A percentile compares a stretch with the other conserved stretches of the same genome.
Conservation (phyloP, 2,329 filamentous ascomycete species). For the Fusarium phyllophilum region DNA sequence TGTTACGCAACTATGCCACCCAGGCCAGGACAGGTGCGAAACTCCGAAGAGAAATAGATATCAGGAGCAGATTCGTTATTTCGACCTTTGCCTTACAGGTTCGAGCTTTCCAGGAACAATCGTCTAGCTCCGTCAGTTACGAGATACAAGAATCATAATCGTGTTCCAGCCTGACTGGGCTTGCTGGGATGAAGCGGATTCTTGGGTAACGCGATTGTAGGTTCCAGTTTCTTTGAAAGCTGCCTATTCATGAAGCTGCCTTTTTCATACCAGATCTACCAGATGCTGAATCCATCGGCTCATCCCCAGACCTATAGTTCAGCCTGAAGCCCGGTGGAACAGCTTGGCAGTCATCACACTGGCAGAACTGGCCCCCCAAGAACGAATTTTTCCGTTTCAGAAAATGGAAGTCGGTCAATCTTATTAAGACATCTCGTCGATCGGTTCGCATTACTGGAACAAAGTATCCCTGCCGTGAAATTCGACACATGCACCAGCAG, state of each 20-base stretch:
- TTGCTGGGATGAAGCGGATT: conserved; percentile 2
- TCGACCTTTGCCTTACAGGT: neutral
- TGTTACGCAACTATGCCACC: neutral
- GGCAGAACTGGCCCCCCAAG: neutral
- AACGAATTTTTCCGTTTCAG: conserved; percentile 9
- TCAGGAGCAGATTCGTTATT: neutral
- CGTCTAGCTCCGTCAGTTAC: neutral
- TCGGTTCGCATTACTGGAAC: conserved; percentile 2
- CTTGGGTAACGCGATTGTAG: conserved; percentile 4
- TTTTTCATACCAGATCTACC: conserved; percentile 14
- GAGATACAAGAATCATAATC: conserved; percentile 2
- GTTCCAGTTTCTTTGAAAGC: neutral
- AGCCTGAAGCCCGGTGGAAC: conserved; percentile 17
- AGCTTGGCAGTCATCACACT: conserved; percentile 15
- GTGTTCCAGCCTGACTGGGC: conserved; percentile 4
- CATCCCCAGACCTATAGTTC: conserved; percentile 3
- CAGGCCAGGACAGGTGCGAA: neutral
- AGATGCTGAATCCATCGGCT: neutral
- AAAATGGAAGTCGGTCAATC: conserved; percentile 18
- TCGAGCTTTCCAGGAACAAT: neutral
- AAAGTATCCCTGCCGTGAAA: conserved; percentile 7
- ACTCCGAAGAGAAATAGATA: neutral
- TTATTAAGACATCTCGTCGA: neutral
- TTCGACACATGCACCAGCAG: neutral
- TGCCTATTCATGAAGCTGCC: conserved; percentile 15